Conservation (phyloP, 768 basidiomycete genomes). For the Lentinula sp. region DNA sequence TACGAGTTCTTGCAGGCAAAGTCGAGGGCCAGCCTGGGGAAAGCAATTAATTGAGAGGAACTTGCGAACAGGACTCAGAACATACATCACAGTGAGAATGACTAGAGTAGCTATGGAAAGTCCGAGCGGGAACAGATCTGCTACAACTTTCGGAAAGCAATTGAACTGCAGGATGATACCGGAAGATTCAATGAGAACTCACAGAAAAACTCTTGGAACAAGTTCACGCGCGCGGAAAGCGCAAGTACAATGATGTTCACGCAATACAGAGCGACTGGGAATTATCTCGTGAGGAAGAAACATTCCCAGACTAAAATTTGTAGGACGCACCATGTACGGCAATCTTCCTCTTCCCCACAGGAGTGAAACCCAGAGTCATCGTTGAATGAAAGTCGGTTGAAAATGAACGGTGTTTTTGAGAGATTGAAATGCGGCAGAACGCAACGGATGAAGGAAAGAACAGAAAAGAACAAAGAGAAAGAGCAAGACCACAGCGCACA, state of each 20-base stretch:
- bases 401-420: neutral
- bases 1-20: conserved; percentile 32
- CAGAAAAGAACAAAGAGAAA: neutral
- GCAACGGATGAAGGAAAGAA: neutral
- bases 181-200: conserved; percentile 13
- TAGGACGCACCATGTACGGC: conserved; percentile 7
- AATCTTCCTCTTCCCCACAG: conserved; percentile 14
- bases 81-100: conserved; percentile 37
- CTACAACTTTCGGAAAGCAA: conserved; percentile 33
- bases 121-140: conserved; percentile 56
- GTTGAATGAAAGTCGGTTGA: neutral
- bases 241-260: conserved; percentile 46
- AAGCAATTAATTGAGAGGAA: neutral
- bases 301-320: neutral
- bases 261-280: conserved; percentile 35
- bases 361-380: conserved; percentile 7
- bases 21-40: conserved; percentile 35
- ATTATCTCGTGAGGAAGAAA: neutral
- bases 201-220: conserved; percentile 59
- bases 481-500: neutral
- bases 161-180: conserved; percentile 1
- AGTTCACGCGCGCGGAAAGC: conserved; percentile 47
- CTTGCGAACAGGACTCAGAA: neutral
- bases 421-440: neutral
- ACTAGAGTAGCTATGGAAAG: conserved; percentile 47